phyloP scores from a whole-genome alignment of 2,329 filamentous ascomycete species.

The Colletotrichum sublineola region DNA sequence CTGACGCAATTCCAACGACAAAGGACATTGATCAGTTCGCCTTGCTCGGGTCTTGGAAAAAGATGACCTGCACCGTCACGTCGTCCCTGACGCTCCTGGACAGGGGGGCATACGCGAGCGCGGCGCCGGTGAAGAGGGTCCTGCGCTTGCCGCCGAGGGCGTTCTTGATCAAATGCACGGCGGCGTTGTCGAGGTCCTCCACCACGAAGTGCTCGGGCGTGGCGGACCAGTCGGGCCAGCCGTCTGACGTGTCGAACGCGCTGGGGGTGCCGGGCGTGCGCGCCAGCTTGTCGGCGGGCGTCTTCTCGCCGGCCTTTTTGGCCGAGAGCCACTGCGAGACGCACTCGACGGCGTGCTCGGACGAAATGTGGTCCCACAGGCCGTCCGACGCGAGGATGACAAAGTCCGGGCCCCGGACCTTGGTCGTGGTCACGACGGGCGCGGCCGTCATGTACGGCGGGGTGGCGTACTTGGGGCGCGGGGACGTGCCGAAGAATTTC shows the following conservation, averaged over 20 bases:
- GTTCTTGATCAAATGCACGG: slow-evolving; percentile 85
- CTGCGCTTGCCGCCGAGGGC: slow-evolving; percentile 82
- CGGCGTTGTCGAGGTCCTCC: slow-evolving; percentile 77
- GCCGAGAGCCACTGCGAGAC: slow-evolving; percentile 65
- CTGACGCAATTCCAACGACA: not conserved
- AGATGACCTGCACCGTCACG: slow-evolving; percentile 87
- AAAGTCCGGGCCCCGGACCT: slow-evolving; percentile 64
- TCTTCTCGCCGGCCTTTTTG: slow-evolving; percentile 20
- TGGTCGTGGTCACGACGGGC: slow-evolving; percentile 72
- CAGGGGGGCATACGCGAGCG: slow-evolving; percentile 79
- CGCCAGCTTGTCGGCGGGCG: slow-evolving; percentile 31
- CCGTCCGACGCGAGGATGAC: slow-evolving; percentile 77
- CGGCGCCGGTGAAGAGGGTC: slow-evolving; percentile 77
- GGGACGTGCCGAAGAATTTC: slow-evolving; percentile 61
- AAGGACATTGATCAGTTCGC: not conserved
- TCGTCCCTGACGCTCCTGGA: slow-evolving; percentile 78
- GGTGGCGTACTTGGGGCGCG: slow-evolving; percentile 61
- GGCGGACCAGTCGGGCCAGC: slow-evolving; percentile 43
- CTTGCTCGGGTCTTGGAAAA: slow-evolving; percentile 51
- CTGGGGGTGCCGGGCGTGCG: not conserved
- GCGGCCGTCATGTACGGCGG: slow-evolving; percentile 78
- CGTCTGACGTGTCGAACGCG: slow-evolving; percentile 43
- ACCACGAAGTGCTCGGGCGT: slow-evolving; percentile 74
- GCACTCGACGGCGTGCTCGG: slow-evolving; percentile 68
- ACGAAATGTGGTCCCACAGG: slow-evolving; percentile 73